Evolutionary conservation across 495 filamentous ascomycete species (phyloP), one percentile per base, ranked within the genome.

Genomic region (Gamarada debralockiae): DNA sequence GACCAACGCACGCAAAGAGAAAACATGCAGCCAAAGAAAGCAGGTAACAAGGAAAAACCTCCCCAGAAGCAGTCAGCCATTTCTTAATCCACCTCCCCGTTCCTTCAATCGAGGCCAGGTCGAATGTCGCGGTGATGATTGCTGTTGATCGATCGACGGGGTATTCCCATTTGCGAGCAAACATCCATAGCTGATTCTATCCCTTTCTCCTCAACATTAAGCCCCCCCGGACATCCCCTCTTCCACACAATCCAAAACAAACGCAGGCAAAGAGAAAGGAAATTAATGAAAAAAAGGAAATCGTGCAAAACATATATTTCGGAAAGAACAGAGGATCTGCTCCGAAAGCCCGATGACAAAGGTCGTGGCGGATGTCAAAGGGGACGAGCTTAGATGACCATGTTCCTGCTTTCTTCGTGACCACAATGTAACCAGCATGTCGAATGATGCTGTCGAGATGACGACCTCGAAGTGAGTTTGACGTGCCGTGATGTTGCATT

Each of bases 361-460:
- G 50, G 21, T 22, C 27, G 41, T 31, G 38, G 33, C 20, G 27
- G 51, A 55, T 33, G 27, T 29, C 43, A 37, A 44, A 52, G 14
- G 15, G 15, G 10, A 48, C 60, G 56, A 63, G 60, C 60, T 63
- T 59, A 27, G 45, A 40, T 61, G 56, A 59, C 53, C 60, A 53
- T 58, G 24, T 49, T 59, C 31, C 40, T 52, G 45, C 49, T 58
- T 56, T 36, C 31, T 61, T 54, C 53, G 47, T 43, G 27, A 59
- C 52, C 43, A 52, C 45, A 37, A 56, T 57, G 56, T 52, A 48
- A 42, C 40, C 24, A 41, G 45, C 39, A 23, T 45, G 47, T 56
- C 52, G 55, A 56, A 46, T 55, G 48, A 38, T 40, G n/a, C 37
- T 48, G 14, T 29, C 29, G 24, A 37, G 15, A 29, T 10, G 8